Conservation (phyloP, 2,329 filamentous ascomycete genomes). For the Chalaropsis thielavioides region DNA sequence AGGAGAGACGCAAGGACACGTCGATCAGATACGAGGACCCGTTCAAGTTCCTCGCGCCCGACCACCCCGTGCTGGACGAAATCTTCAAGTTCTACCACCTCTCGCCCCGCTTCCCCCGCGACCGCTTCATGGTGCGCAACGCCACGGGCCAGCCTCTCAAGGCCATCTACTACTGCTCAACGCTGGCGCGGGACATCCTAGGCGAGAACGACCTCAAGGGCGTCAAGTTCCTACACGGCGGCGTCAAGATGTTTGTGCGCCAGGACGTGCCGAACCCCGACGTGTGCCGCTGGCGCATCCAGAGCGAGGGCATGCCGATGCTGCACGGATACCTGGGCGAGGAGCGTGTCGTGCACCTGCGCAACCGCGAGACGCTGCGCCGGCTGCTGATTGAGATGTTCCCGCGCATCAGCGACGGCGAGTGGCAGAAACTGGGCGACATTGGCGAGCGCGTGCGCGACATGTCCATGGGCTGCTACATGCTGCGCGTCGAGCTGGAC, state of each 20-base stretch:
- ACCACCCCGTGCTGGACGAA: conserved; percentile 59
- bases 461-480: conserved; percentile 80
- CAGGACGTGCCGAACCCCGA: conserved; percentile 79
- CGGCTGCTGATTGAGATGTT: conserved; percentile 92
- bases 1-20: conserved; percentile 30
- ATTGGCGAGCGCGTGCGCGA: conserved; percentile 71
- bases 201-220: conserved; percentile 76
- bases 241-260: conserved; percentile 98
- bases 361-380: conserved; percentile 63
- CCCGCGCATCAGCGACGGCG: conserved; percentile 64
- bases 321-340: conserved; percentile 80
- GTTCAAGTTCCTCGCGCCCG: conserved; percentile 72
- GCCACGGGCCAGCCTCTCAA: conserved; percentile 74
- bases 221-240: conserved; percentile 90
- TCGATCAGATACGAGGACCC: conserved; percentile 54
- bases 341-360: conserved; percentile 58
- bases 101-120: conserved; percentile 68
- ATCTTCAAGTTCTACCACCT: conserved; percentile 80
- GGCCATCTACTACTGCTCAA: conserved; percentile 91
- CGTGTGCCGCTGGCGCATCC: conserved; percentile 87
- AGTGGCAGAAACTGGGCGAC: conserved; percentile 65
- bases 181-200: conserved; percentile 71
- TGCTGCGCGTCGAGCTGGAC: conserved; percentile 68
- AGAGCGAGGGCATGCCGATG: conserved; percentile 84
- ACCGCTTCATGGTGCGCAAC: conserved; percentile 94